Base-by-base conservation (phyloP, 2,329 filamentous ascomycete genomes). In the Aspergillus sp. region DNA sequence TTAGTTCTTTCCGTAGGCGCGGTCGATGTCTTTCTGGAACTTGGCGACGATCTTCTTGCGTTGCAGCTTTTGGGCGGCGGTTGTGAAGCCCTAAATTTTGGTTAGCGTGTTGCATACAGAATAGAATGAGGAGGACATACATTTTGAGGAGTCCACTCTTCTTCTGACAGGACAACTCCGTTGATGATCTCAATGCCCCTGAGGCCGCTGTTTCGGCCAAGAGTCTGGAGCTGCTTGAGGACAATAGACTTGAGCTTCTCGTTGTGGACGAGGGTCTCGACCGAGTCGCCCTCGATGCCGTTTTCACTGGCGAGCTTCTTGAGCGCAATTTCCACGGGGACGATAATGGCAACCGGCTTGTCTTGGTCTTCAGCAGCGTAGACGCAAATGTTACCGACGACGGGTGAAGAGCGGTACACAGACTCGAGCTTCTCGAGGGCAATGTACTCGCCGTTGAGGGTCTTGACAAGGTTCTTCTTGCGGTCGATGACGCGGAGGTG, bases 401-500 rank as follows among this genome's bases (percentile, higher is more conserved):
- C 86, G n/a, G 87, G 84, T 9, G 86, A 87, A 50, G 91, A 89
- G 64, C 93, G 89, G 81, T 97, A 98, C 58, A 96, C 84, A 3
- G 93, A 91, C 81, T 98, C 94, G 62, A 98, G 88, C 83, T 93
- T 97, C 82, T 98, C 94, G 4, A 99, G 86, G 23, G 94, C 95
- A 76, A 98, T 96, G 79, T 98, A 98, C 83, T 98, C 94, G 69
- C 94, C 94, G 63, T 93, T 93, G 67, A 92, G 86, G 66, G 95
- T 93, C 88, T 98, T 98, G 78, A 98, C 91, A 59, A 98, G 83
- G 80, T 98, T 98, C 89, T 98, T 98, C 87, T 97, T 93, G 69
- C 94, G 92, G 78, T 98, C 94, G 73, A 98, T 93, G 75, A 98
- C 89, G 69, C 84, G 87, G 67, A 98, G 80, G 76, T 96, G 91